Base-by-base conservation (phyloP, 768 basidiomycete species). In the Tricholoma flavovirens region DNA sequence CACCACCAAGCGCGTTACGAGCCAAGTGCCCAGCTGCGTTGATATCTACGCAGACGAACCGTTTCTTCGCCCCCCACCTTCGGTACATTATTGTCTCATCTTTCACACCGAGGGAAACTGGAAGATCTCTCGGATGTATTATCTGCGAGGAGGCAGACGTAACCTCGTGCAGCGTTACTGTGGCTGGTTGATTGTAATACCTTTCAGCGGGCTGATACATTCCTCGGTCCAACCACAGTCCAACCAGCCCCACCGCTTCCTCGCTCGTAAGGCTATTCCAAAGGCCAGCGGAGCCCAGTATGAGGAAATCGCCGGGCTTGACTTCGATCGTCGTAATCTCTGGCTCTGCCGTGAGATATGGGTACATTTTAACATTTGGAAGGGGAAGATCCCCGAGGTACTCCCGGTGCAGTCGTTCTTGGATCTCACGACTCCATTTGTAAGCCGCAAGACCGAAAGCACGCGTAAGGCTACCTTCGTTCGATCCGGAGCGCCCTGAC, bases 221-320 rank as follows among this genome's bases (percentile, higher is more conserved):
- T 17, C 36, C 49, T 33, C 40, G 61, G n/a, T 75, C 64, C 19
- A 79, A 64, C 73, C 79, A 80, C 24, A 69, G 62, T 5, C 79
- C 82, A 17, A 82, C 75, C 17, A 83, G 72, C 0, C 77, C 79
- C 38, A 83, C 79, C 2, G 75, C 78, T 61, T 84, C 82, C 57
- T 80, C 75, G 65, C 75, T 79, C 24, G 77, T 76, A 53, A 85
- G 68, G 48, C 73, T 73, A 43, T 84, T 78, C 74, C 77, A 83
- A 7, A 85, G 66, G 5, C 81, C 83, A 58, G 76, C 75, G 1
- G 77, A 76, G 0, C 74, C 80, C 64, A 85, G 60, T 29, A 84
- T 76, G 49, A 85, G 62, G 62, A 84, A 83, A 59, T 80, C 80
- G 29, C 76, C 77, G 1, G 75, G 72, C 48, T 73, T 61, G 14